Evolutionary conservation across 768 basidiomycete species (phyloP).

Genomic region (Fistulinella prunicolor): DNA sequence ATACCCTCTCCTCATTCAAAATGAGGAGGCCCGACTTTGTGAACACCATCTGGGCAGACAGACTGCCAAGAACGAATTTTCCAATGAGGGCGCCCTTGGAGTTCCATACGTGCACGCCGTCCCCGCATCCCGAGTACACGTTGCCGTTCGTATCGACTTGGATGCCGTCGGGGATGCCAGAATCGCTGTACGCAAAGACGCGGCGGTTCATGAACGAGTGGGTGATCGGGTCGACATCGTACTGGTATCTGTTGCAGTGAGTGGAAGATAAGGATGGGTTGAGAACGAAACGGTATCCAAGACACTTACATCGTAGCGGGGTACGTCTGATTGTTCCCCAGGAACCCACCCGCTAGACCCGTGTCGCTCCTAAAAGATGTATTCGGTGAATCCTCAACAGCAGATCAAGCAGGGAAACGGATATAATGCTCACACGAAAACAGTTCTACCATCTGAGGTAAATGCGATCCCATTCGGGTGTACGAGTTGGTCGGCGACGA

Average conservation of each 20-base stretch:
- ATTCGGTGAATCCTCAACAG: constrained; percentile 12
- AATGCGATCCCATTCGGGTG: constrained; percentile 76
- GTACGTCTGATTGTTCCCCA: constrained; percentile 50
- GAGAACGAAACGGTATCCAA: neutral
- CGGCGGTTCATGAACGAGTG: neutral
- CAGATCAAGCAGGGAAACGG: neutral
- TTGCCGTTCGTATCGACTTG: neutral
- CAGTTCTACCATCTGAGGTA: constrained; percentile 58
- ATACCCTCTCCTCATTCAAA: neutral
- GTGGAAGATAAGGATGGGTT: neutral
- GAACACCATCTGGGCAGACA: neutral
- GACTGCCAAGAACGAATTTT: neutral
- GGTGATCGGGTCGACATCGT: neutral
- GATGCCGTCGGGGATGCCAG: neutral
- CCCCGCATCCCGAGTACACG: neutral
- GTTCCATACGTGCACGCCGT: neutral
- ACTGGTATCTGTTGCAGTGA: neutral
- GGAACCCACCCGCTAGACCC: constrained; percentile 37
- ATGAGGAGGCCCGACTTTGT: neutral
- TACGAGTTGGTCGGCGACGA: constrained; percentile 75
- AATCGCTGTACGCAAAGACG: neutral
- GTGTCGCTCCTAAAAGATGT: constrained; percentile 30
- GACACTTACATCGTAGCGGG: constrained; percentile 66
- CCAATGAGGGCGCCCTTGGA: neutral
- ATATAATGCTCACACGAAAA: constrained; percentile 50